Evolutionary conservation across 371 early-diverging fungal species (phyloP).

Genomic region (Apophysomyces elegans): DNA sequence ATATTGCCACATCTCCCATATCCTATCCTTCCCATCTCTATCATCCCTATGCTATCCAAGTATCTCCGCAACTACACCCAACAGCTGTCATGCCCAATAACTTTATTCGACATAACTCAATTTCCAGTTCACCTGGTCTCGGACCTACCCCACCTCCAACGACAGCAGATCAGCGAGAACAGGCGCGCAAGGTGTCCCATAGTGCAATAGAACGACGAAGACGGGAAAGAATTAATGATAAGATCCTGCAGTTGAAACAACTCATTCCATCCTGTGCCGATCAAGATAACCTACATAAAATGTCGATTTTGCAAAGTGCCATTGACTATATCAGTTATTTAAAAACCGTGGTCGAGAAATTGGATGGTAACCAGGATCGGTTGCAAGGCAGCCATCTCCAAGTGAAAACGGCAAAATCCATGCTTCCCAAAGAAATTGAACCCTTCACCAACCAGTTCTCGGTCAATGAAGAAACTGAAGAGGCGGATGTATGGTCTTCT

Average conservation of each 20-base stretch:
- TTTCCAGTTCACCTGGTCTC: conserved; percentile 21
- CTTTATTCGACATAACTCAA: conserved; percentile 16
- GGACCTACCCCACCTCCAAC: conserved; percentile 18
- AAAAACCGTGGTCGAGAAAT: conserved; percentile 46
- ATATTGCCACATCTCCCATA: background rate
- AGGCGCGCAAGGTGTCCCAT: conserved; percentile 73
- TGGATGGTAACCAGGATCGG: conserved; percentile 38
- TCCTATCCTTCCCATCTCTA: conserved; percentile 22
- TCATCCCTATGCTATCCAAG: conserved; percentile 25
- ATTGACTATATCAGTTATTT: conserved; percentile 75
- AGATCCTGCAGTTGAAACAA: conserved; percentile 49
- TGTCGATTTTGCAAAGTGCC: conserved; percentile 72
- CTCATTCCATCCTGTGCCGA: conserved; percentile 59
- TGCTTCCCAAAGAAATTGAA: conserved; percentile 51
- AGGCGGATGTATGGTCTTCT: conserved; percentile 9
- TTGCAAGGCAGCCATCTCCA: conserved; percentile 23
- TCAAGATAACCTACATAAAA: conserved; percentile 74
- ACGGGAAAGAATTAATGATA: conserved; percentile 79
- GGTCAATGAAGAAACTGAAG: conserved; percentile 13
- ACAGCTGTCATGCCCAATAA: conserved; percentile 10
- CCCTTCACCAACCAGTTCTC: conserved; percentile 51
- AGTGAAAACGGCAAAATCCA: conserved; percentile 31
- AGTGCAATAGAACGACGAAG: conserved; percentile 81
- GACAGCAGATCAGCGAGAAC: conserved; percentile 54
- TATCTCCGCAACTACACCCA: conserved; percentile 23